Conservation (phyloP, 2,329 filamentous ascomycete genomes). For the Epicoccum nigrum region DNA sequence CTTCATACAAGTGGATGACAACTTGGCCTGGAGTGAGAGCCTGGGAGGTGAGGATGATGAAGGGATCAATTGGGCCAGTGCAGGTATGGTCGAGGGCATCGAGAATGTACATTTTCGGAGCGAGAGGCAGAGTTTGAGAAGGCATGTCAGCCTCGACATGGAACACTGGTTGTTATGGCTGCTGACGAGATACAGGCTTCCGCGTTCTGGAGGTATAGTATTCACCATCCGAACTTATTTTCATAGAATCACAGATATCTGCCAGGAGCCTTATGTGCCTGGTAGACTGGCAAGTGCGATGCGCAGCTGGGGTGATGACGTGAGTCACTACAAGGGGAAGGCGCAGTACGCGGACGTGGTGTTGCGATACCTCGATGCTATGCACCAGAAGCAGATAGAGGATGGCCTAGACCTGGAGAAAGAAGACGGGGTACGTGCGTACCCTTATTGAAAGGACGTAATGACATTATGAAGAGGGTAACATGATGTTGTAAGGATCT, state of each 20-base stretch:
- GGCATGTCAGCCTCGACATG: slow-evolving; percentile 42
- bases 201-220: slow-evolving; percentile 57
- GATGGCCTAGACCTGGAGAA: slow-evolving; percentile 66
- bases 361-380: slow-evolving; percentile 75
- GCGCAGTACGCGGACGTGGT: slow-evolving; percentile 75
- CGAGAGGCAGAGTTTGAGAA: slow-evolving; percentile 72
- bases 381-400: slow-evolving; percentile 75
- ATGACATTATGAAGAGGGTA: too few species aligned
- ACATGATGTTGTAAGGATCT: too few species aligned
- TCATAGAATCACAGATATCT: slow-evolving; percentile 71
- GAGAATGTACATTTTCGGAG: slow-evolving; percentile 78
- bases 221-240: slow-evolving; percentile 87
- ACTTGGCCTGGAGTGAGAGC: slow-evolving; percentile 74
- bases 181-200: slow-evolving; percentile 40
- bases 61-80: slow-evolving; percentile 56
- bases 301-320: slow-evolving; percentile 80
- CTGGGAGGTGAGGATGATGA: slow-evolving; percentile 75
- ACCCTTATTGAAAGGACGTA: slow-evolving; percentile 61
- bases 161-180: background rate
- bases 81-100: slow-evolving; percentile 74
- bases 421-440: slow-evolving; percentile 62
- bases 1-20: slow-evolving; percentile 85
- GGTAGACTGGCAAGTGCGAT: slow-evolving; percentile 78
- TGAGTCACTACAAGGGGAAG: slow-evolving; percentile 77
- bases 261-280: slow-evolving; percentile 75